These are phyloP conservation scores for Gaeumannomyces sp. DNA, from an alignment of 2,329 filamentous ascomycete genomes.

Conservation along the genomic window DNA sequence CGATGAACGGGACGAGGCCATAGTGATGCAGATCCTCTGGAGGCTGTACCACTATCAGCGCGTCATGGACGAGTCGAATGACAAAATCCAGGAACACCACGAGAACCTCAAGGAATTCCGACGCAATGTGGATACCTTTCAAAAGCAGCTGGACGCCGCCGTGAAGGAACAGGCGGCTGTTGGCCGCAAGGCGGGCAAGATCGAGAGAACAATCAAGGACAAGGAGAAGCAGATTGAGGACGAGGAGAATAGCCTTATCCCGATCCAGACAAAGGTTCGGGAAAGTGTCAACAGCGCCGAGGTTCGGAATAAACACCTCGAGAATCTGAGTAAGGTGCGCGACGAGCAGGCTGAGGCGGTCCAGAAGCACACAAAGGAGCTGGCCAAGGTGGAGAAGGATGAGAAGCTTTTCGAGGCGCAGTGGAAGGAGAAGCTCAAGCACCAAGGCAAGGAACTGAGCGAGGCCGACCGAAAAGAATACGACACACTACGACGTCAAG, in stretches of 20 bases:
- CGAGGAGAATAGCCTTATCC: constrained; percentile 76
- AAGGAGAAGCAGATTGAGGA: constrained; percentile 87
- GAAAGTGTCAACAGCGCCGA: constrained; percentile 68
- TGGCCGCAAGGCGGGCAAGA: constrained; percentile 67
- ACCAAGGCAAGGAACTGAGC: constrained; percentile 79
- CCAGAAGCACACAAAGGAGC: constrained; percentile 70
- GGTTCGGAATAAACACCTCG: constrained; percentile 60
- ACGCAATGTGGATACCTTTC: constrained; percentile 79
- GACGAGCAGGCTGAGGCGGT: constrained; percentile 64
- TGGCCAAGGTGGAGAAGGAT: constrained; percentile 81
- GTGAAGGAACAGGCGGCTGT: constrained; percentile 77
- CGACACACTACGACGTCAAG: constrained; percentile 74
- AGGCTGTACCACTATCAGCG: constrained; percentile 94
- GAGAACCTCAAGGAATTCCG: constrained; percentile 91
- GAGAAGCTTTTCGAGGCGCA: constrained; percentile 83
- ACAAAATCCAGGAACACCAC: constrained; percentile 86
- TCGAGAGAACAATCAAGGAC: constrained; percentile 75
- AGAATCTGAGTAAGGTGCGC: constrained; percentile 68
- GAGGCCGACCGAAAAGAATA: constrained; percentile 87
- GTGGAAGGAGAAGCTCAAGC: constrained; percentile 76
- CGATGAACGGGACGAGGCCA: constrained; percentile 82
- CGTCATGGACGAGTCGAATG: constrained; percentile 85
- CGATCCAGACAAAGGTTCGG: constrained; percentile 85
- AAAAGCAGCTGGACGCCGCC: constrained; percentile 72
- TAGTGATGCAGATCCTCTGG: constrained; percentile 92